Percentiles rank a stretch among this genome's conserved stretches.
Conservation (phyloP, 805 yeast species). For the Zygosaccharomyces gambellarensis region DNA sequence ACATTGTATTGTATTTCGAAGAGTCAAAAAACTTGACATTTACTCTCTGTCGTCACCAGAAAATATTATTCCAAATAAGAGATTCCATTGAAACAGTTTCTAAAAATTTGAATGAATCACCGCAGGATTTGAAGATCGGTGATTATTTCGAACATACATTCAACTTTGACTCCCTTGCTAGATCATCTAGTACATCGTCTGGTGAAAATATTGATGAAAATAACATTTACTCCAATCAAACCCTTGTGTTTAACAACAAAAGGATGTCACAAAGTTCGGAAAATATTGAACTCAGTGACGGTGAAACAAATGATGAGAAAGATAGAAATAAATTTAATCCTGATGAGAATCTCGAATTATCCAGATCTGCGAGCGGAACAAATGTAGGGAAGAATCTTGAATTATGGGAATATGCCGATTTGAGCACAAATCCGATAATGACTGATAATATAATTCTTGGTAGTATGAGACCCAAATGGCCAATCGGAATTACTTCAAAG, state of each 20-base stretch:
- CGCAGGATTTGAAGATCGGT: slow-evolving; percentile 3
- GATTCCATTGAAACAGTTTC: slow-evolving; percentile 24
- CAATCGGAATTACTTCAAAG: slow-evolving; percentile 26
- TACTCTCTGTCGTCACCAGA: slow-evolving; percentile 40
- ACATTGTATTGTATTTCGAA: slow-evolving; percentile 45
- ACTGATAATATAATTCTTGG: slow-evolving; percentile 18
- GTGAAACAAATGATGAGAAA: not conserved
- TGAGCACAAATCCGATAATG: slow-evolving; percentile 13
- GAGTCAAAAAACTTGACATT: slow-evolving; percentile 53
- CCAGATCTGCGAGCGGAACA: slow-evolving; percentile 4
- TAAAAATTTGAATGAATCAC: slow-evolving; percentile 12
- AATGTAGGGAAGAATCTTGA: slow-evolving; percentile 17
- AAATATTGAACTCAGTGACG: not conserved
- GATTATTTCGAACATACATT: slow-evolving; percentile 14
- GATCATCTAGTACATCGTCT: not conserved
- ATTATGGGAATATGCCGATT: slow-evolving; percentile 26
- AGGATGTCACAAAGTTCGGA: not conserved
- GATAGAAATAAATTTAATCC: not conserved
- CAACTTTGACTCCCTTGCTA: not conserved
- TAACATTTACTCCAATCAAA: slow-evolving; percentile 2
- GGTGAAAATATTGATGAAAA: slow-evolving; percentile 9
- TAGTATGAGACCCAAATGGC: slow-evolving; percentile 26
- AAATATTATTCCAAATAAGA: slow-evolving; percentile 27
- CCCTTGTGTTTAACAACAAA: not conserved
- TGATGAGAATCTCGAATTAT: slow-evolving; percentile 5